Conservation (phyloP, 768 basidiomycete genomes). For the Amanita exitialis region DNA sequence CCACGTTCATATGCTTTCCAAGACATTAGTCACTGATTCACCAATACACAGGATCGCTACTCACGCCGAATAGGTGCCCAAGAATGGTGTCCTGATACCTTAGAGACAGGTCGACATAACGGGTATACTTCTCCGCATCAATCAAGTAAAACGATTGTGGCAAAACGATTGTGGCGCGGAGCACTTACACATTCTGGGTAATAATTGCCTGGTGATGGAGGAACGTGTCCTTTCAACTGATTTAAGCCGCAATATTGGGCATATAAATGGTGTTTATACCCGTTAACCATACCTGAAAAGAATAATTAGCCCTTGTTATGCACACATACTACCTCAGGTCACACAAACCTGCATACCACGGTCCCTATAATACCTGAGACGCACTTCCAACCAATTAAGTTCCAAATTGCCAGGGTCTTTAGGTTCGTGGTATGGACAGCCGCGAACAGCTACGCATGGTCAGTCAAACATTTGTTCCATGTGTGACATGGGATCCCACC, state of each 20-base stretch:
- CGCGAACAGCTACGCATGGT: slow-evolving; percentile 50
- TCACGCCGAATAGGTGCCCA: slow-evolving; percentile 76
- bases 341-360: slow-evolving; percentile 61
- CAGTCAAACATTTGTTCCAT: slow-evolving; percentile 2
- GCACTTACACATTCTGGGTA: slow-evolving; percentile 75
- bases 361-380: slow-evolving; percentile 56
- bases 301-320: background rate
- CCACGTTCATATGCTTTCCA: slow-evolving; percentile 71
- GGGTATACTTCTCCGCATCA: slow-evolving; percentile 35
- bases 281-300: slow-evolving; percentile 18
- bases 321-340: too few species aligned
- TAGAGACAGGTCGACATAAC: slow-evolving; percentile 66
- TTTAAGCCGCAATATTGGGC: background rate
- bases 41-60: slow-evolving; percentile 13
- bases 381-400: slow-evolving; percentile 86
- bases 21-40: slow-evolving; percentile 1
- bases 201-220: slow-evolving; percentile 71
- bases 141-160: slow-evolving; percentile 10
- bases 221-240: slow-evolving; percentile 62
- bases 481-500: slow-evolving; percentile 28
- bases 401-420: slow-evolving; percentile 84
- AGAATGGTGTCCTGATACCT: slow-evolving; percentile 83
- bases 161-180: slow-evolving; percentile 8
- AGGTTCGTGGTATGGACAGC: slow-evolving; percentile 50
- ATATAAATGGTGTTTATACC: slow-evolving; percentile 8